Conservation (phyloP, 495 filamentous ascomycete genomes). For the Physcia stellaris region DNA sequence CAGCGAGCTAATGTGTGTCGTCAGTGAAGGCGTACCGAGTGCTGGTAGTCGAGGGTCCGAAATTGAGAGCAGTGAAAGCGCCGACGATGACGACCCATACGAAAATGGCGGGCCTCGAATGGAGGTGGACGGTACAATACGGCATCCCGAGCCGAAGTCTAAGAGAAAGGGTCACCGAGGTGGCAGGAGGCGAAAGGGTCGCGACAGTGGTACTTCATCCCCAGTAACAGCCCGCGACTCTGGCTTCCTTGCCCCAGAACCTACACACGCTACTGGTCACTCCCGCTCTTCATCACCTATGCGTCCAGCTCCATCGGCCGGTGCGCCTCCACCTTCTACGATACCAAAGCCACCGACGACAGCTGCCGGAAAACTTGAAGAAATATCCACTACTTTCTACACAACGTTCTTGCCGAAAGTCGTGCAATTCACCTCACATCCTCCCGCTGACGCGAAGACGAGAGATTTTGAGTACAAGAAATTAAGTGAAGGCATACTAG, state of each 20-base stretch:
- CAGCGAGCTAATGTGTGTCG: slow-evolving; percentile 57
- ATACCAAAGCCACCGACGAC: slow-evolving; percentile 29
- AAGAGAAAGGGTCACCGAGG: slow-evolving; percentile 14
- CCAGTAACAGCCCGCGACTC: slow-evolving; percentile 6
- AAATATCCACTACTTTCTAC: slow-evolving; percentile 51
- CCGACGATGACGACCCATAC: slow-evolving; percentile 32
- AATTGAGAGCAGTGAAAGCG: slow-evolving; percentile 37
- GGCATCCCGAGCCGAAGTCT: slow-evolving; percentile 8
- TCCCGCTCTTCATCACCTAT: slow-evolving; percentile 8
- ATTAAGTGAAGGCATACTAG: slow-evolving; percentile 70
- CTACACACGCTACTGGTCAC: slow-evolving; percentile 5
- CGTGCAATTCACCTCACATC: slow-evolving; percentile 43
- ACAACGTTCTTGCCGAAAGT: slow-evolving; percentile 53
- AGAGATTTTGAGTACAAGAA: slow-evolving; percentile 65
- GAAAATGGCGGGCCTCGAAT: slow-evolving; percentile 20
- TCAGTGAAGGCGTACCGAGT: slow-evolving; percentile 13
- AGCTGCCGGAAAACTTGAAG: slow-evolving; percentile 57
- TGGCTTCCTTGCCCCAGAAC: slow-evolving; percentile 18
- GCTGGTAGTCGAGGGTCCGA: slow-evolving; percentile 22
- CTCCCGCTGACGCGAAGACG: slow-evolving; percentile 59
- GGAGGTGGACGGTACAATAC: slow-evolving; percentile 14
- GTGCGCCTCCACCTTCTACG: slow-evolving; percentile 18
- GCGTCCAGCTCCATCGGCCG: slow-evolving; percentile 2
- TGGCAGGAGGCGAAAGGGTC: slow-evolving; percentile 21
- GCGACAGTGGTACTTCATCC: slow-evolving; percentile 11